Conservation (phyloP, 2,329 filamentous ascomycete species). For the Cladorrhinum sp. region DNA sequence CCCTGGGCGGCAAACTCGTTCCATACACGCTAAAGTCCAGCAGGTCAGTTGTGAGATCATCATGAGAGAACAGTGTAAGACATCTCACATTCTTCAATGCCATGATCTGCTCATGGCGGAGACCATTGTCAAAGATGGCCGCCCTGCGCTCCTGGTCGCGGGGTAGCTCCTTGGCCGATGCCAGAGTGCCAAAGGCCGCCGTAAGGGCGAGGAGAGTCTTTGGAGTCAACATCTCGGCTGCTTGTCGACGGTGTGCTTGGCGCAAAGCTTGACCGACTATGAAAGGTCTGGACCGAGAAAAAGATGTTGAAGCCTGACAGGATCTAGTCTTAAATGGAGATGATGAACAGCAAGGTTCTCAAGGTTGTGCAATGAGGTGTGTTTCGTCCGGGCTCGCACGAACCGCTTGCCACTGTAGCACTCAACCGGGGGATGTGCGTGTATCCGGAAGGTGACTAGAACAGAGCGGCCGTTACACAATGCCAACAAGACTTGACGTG, state of each 20-base stretch:
- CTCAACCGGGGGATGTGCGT: neutral
- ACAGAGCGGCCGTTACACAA: neutral
- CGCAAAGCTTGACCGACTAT: neutral
- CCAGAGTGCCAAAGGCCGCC: conserved; percentile 12
- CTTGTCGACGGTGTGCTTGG: neutral
- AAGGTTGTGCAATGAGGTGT: neutral
- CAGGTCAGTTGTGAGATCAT: neutral
- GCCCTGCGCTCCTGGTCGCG: conserved; percentile 20
- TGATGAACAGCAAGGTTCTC: neutral
- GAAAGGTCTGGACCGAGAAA: neutral
- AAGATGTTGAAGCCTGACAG: neutral
- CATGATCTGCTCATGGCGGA: conserved; percentile 21
- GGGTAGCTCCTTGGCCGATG: conserved; percentile 17
- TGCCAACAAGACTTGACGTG: neutral
- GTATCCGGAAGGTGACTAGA: neutral
- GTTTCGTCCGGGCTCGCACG: neutral
- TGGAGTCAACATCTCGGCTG: conserved; percentile 5
- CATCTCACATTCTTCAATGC: conserved; percentile 20
- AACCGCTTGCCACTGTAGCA: neutral
- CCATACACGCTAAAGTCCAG: conserved; percentile 17
- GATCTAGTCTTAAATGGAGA: neutral
- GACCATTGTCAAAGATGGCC: conserved; percentile 20
- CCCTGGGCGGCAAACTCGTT: conserved; percentile 13
- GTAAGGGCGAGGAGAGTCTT: conserved; percentile 9
- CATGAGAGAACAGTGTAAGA: neutral